Conservation (phyloP, 129 eudicot genomes). For the Kitagawia praeruptora region DNA sequence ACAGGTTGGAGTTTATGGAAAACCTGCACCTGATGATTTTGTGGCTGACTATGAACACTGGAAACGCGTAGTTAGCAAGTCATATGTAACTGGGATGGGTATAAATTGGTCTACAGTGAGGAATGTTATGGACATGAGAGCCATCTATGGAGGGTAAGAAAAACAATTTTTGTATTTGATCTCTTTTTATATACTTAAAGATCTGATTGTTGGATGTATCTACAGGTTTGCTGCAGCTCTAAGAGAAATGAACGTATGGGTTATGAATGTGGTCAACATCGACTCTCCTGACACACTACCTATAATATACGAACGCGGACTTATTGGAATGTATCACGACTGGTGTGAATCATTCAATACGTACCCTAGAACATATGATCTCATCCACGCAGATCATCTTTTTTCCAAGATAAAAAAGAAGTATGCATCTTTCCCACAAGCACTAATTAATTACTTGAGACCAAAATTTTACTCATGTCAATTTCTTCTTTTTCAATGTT, state of each 20-base stretch:
- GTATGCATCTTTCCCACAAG: conserved; percentile 3
- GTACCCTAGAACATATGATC: conserved; percentile 34
- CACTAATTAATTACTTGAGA: too few relatives aligned
- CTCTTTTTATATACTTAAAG: neutral
- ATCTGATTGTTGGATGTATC: neutral
- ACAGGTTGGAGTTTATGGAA: conserved; percentile 89
- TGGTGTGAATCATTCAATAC: conserved; percentile 39
- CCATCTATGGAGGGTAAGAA: conserved; percentile 20
- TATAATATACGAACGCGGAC: conserved; percentile 30
- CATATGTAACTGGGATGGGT: conserved; percentile 66
- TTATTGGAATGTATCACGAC: conserved; percentile 31
- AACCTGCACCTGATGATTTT: conserved; percentile 94
- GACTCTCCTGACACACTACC: conserved; percentile 35
- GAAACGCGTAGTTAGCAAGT: conserved; percentile 74
- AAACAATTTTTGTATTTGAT: neutral
- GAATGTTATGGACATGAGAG: conserved; percentile 21
- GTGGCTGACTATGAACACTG: conserved; percentile 79
- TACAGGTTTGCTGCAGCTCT: conserved; percentile 38
- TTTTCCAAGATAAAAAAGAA: conserved; percentile 27
- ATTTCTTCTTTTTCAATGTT: neutral
- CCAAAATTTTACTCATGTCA: neutral
- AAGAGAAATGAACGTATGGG: conserved; percentile 29
- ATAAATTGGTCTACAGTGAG: conserved; percentile 62
- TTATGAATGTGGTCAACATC: conserved; percentile 33
- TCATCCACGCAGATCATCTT: conserved; percentile 34